Evolutionary conservation across 805 yeast species (phyloP).

Genomic region (Candida arabinofermentans): DNA sequence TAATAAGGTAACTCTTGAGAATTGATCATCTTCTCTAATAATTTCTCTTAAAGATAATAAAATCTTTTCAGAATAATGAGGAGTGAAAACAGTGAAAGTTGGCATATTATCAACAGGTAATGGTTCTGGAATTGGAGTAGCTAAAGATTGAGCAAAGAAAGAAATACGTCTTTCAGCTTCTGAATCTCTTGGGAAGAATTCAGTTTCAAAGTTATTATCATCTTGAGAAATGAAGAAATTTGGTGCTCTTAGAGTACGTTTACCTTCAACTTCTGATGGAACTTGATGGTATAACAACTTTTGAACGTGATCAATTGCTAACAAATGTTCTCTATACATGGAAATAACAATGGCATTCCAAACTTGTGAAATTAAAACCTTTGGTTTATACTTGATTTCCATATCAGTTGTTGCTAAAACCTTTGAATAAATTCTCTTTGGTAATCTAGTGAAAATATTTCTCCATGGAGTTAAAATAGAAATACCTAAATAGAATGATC

Average conservation of each 20-base stretch:
- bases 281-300: conserved; percentile 96
- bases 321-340: conserved; percentile 98
- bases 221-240: conserved; percentile 98
- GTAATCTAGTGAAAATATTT: conserved; percentile 94
- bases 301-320: conserved; percentile 98
- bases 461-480: conserved; percentile 99
- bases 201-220: conserved; percentile 90
- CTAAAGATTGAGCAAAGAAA: conserved; percentile 97
- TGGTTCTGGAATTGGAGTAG: conserved; percentile 98
- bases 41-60: conserved; percentile 90
- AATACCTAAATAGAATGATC: conserved; percentile 98
- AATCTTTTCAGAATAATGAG: conserved; percentile 95
- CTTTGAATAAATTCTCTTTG: conserved; percentile 98
- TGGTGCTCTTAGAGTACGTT: conserved; percentile 97
- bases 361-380: conserved; percentile 95
- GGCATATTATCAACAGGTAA: conserved; percentile 99
- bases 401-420: conserved; percentile 96
- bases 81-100: conserved; percentile 93
- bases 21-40: conserved; percentile 95
- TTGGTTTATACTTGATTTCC: conserved; percentile 98
- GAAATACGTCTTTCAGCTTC: conserved; percentile 99
- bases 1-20: conserved; percentile 87
- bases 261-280: conserved; percentile 96
- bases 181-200: conserved; percentile 93
- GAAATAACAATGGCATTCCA: conserved; percentile 99